Base-by-base conservation (phyloP, 1,284 basidiomycete species). In the Ustilago lituana region DNA sequence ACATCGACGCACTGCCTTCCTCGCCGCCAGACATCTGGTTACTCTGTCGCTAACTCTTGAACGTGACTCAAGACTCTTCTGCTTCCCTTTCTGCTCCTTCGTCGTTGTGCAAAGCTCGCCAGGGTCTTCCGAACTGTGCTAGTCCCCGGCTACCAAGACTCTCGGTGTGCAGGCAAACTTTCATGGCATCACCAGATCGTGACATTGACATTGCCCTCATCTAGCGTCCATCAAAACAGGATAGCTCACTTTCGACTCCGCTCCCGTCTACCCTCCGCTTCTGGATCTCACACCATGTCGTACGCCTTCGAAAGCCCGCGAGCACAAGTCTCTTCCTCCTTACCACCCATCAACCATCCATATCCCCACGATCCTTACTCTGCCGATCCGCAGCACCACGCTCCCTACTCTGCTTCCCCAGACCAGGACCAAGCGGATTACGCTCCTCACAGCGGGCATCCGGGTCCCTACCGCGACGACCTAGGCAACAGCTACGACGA, bases 251-350 rank as follows among this genome's bases (percentile, higher is more conserved):
- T 19, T 12, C 36, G 7, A 19, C 17, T 5, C 12, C 36, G n/a
- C 39, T n/a, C n/a, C 24, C 24, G 27, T 29, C 27, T 29, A 29
- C 23, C 23, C 11, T n/a, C 22, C 24, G 5, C 31, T n/a, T 48
- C 44, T 24, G 44, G 26, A 2, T 32, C 23, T 8, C 19, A 37
- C 41, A 48, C 32, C 44, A 69, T 56, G 62, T 61, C 73, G 27
- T 75, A 73, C 52, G 46, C 73, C 8, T 73, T 75, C 26, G 61
- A 49, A 24, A 70, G 61, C 36, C 58, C 58, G 23, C 35, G 29
- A 29, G 59, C 63, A 2, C 57, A 57, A 36, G 49, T 50, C 14
- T 60, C 67, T 35, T 62, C 59, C 17, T 29, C 46, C 37, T 54
- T 59, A 20, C 53, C 48, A 32, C 54, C 47, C 4, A 5, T 3